Percentiles rank a stretch among this genome's conserved stretches.
Evolutionary conservation across 148 eudicot species (phyloP).

Genomic region (Chenopodium quinoa): DNA sequence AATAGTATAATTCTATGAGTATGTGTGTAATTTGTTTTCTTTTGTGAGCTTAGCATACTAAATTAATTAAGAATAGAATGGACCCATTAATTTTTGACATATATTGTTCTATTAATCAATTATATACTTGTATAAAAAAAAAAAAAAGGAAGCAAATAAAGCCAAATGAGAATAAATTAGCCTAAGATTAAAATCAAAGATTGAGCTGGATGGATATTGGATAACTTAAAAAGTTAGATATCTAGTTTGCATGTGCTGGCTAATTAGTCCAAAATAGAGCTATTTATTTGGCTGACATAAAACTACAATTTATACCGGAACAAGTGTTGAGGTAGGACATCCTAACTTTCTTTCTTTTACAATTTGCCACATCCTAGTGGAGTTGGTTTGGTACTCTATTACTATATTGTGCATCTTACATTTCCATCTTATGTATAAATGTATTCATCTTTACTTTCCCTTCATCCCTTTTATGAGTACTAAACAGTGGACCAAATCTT

Average conservation of each 20-base stretch:
- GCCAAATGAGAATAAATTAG: conserved; percentile 8
- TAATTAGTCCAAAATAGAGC: conserved; percentile 9
- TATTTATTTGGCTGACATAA: conserved; percentile 19
- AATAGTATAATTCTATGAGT: neutral
- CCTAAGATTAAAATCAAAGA: neutral
- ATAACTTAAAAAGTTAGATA: neutral
- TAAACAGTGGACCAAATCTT: too few species aligned
- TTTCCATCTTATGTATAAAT: neutral
- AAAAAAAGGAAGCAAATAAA: neutral
- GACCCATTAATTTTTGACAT: neutral
- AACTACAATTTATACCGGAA: neutral
- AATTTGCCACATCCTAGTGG: conserved; percentile 32
- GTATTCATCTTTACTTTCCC: neutral
- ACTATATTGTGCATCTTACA: neutral
- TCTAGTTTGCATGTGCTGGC: conserved; percentile 18
- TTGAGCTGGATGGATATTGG: conserved; percentile 29
- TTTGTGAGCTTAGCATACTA: neutral
- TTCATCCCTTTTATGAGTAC: neutral
- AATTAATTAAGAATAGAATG: conserved; percentile 2
- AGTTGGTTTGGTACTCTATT: conserved; percentile 3
- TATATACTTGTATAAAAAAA: too few species aligned
- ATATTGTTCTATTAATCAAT: neutral
- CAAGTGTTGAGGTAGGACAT: conserved; percentile 14
- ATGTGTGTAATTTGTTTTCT: neutral
- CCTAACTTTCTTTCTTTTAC: conserved; percentile 5